Base-by-base conservation (phyloP, 1,139 yeast genomes). In the Debaryomyces psychrophilus region DNA sequence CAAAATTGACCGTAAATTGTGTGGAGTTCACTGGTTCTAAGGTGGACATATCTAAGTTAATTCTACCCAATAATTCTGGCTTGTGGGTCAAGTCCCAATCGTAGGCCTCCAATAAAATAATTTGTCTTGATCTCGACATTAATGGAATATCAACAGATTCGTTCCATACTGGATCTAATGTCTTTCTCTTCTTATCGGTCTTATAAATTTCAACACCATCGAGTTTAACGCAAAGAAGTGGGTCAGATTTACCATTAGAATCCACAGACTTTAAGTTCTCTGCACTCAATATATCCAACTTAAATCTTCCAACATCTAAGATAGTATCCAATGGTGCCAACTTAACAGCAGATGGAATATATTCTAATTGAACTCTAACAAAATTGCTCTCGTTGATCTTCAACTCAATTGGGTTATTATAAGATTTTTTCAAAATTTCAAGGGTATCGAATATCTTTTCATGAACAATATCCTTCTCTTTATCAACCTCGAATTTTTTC, bases 61-160 rank as follows among this genome's bases (percentile, higher is more conserved):
- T 78, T 34, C 64, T 55, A 41, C 92, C 90, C 46, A 87, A 65
- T 31, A 76, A 63, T 55, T 81, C 86, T 60, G 84, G 82, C 44
- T 76, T 79, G 52, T 87, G 90, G 25, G 90, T 79, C 58, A 83
- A 75, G 65, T 87, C 93, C 93, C 93, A 87, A 64, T 87, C 95
- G 57, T 68, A 81, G 11, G 84, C 80, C 45, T 77, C 77, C 35
- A 84, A 56, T 37, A 65, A 51, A 25, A 85, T 59, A 20, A 69
- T 56, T 42, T 78, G 73, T 61, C 87, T 78, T 1, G 82, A 69
- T 63, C 89, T 80, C 0, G 93, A 85, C 26, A 79, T 71, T 50
- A 87, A 64, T 12, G 86, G 83, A 57, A 86, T 65, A n/a, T 73
- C 76, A 17, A 76, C 68, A 3, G 68, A 60, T 56, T 85, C 92